Conservation (phyloP, 164 flowering plant species). For the Annona squamosa region DNA sequence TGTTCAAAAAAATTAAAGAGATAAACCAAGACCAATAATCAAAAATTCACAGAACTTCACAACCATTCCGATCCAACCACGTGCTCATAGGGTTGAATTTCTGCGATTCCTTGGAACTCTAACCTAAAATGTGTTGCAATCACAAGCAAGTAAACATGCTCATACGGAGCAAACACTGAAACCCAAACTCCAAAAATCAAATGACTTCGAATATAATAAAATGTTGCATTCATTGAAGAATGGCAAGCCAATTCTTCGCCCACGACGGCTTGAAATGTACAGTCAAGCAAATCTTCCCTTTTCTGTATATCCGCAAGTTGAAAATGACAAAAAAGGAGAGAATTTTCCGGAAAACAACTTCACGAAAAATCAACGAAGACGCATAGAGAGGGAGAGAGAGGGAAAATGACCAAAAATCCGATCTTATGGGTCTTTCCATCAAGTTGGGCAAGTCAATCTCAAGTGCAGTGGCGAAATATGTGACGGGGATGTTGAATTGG, state of each 20-base stretch:
- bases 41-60: too few relatives aligned
- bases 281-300: conserved; percentile 97
- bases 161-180: too few relatives aligned
- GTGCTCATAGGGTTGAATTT: too few relatives aligned
- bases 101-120: too few relatives aligned
- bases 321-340: neutral
- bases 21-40: too few relatives aligned
- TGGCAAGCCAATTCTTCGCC: conserved; percentile 83
- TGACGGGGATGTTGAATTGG: conserved; percentile 89
- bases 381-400: too few relatives aligned
- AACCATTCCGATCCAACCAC: too few relatives aligned
- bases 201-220: too few relatives aligned
- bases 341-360: neutral
- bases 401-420: neutral
- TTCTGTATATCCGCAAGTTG: conserved; percentile 82
- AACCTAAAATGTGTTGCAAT: too few relatives aligned
- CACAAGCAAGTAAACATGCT: too few relatives aligned
- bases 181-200: too few relatives aligned
- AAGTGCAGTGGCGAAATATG: conserved; percentile 90
- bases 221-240: neutral
- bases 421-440: conserved; percentile 98
- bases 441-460: conserved; percentile 87
- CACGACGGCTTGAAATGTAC: conserved; percentile 98
- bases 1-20: too few relatives aligned
- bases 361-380: neutral